These are phyloP conservation scores for Cutaneotrichosporon sp. DNA, from an alignment of 1,284 basidiomycete genomes.

Conservation along the genomic window DNA sequence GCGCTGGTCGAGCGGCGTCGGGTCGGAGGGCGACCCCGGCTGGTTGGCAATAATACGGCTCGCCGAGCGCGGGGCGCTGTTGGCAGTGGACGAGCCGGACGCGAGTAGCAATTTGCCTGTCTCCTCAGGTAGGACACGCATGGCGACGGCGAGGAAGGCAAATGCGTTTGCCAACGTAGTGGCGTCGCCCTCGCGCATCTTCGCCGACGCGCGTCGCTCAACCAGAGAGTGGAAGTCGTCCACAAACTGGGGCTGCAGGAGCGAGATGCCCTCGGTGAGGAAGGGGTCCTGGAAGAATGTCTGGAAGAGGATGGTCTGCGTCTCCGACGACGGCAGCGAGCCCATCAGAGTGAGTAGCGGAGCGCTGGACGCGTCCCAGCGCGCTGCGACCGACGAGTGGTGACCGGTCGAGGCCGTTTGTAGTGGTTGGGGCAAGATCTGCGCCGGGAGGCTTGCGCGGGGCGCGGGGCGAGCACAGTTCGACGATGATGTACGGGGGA, in stretches of 20 bases:
- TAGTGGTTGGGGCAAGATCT: background rate
- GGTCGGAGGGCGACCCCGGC: slow-evolving; percentile 30
- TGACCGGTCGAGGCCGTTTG: background rate
- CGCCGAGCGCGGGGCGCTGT: slow-evolving; percentile 25
- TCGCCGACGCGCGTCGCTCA: slow-evolving; percentile 28
- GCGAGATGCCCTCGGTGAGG: slow-evolving; percentile 46
- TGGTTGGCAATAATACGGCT: slow-evolving; percentile 25
- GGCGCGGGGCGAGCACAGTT: slow-evolving; percentile 13
- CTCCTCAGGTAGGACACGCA: slow-evolving; percentile 47
- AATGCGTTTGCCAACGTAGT: slow-evolving; percentile 46
- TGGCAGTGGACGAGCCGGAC: slow-evolving; percentile 23
- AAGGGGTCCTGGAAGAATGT: slow-evolving; percentile 48
- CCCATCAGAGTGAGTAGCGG: slow-evolving; percentile 36
- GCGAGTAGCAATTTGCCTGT: slow-evolving; percentile 44
- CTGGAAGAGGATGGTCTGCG: slow-evolving; percentile 43
- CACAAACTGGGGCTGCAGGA: slow-evolving; percentile 43
- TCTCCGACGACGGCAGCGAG: slow-evolving; percentile 41
- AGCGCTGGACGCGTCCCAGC: slow-evolving; percentile 37
- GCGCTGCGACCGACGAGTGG: slow-evolving; percentile 8
- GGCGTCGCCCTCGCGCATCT: slow-evolving; percentile 42
- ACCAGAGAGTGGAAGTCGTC: slow-evolving; percentile 40
- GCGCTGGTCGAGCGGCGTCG: slow-evolving; percentile 46
- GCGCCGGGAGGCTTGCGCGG: slow-evolving; percentile 17
- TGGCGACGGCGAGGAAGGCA: slow-evolving; percentile 38
- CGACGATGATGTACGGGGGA: slow-evolving; percentile 9